Conservation (phyloP, 2,329 filamentous ascomycete genomes). For the Arthrobotrys megalospora region DNA sequence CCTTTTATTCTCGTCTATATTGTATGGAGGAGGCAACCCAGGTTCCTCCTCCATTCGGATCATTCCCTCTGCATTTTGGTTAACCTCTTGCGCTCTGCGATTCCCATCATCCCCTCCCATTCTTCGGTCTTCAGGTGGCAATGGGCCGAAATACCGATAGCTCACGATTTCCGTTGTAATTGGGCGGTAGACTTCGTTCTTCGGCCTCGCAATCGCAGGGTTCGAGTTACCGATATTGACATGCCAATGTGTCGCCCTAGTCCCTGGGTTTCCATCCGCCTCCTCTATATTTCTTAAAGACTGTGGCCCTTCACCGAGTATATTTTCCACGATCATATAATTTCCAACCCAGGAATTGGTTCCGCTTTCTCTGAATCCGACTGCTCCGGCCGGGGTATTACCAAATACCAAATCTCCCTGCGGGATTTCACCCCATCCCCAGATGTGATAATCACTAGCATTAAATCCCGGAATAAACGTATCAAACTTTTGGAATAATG, state of each 20-base stretch:
- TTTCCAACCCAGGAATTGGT: slow-evolving; percentile 9
- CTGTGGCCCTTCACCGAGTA: not conserved
- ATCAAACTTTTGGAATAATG: not conserved
- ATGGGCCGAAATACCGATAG: not conserved
- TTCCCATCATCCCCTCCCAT: not conserved
- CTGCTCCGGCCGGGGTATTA: not conserved
- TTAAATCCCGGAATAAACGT: slow-evolving; percentile 10
- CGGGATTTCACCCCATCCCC: slow-evolving; percentile 35
- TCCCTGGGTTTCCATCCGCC: not conserved
- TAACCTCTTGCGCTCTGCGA: not conserved
- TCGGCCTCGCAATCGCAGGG: not conserved
- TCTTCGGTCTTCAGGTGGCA: not conserved
- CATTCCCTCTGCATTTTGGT: not conserved
- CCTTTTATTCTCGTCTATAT: slow-evolving; percentile 12
- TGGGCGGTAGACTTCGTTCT: not conserved
- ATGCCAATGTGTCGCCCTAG: slow-evolving; percentile 8
- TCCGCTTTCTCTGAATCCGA: not conserved
- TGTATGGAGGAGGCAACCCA: not conserved
- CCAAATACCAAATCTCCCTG: slow-evolving; percentile 12
- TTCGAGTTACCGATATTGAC: not conserved
- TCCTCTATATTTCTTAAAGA: not conserved
- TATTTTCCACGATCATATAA: slow-evolving; percentile 14
- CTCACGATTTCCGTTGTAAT: not conserved
- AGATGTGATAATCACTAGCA: slow-evolving; percentile 6
- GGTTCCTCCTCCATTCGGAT: not conserved